Conservation (phyloP, 2,329 filamentous ascomycete species). For the Xylaria sp. region DNA sequence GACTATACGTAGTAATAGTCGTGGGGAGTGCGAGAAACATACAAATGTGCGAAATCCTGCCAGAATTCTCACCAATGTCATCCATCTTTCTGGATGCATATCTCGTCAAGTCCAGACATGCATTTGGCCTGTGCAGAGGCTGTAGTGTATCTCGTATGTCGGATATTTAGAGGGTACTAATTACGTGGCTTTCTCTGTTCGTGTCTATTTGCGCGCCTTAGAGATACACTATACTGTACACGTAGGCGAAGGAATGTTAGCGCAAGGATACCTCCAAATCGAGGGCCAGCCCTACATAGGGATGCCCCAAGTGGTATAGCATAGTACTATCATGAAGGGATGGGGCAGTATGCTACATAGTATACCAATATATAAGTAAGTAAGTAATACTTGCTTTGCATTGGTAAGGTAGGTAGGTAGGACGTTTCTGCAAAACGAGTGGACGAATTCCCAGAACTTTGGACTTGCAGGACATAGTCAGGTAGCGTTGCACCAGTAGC, state of each 20-base stretch:
- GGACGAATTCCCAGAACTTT: slow-evolving; percentile 22
- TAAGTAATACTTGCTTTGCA: too few species aligned
- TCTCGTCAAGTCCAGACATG: too few species aligned
- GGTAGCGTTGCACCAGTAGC: slow-evolving; percentile 18
- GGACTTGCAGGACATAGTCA: slow-evolving; percentile 23
- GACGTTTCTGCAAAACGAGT: slow-evolving; percentile 4
- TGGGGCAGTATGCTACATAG: background rate
- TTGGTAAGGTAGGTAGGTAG: background rate
- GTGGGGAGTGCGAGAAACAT: background rate
- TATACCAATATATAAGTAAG: background rate
- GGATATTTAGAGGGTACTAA: too few species aligned
- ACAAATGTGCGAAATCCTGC: background rate
- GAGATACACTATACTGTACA: too few species aligned
- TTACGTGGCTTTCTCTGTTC: background rate
- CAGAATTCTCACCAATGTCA: background rate
- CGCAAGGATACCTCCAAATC: background rate
- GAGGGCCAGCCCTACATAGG: background rate
- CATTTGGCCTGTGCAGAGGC: background rate
- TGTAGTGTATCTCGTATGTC: too few species aligned
- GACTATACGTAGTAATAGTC: background rate
- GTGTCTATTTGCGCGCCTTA: too few species aligned
- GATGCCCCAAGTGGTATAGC: too few species aligned
- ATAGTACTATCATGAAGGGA: too few species aligned
- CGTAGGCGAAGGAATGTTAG: background rate
- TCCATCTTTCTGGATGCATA: too few species aligned